Conservation (phyloP, 225 moss, liverwort and hornwort species). For the Bryoerythrophyllum caledonicum region DNA sequence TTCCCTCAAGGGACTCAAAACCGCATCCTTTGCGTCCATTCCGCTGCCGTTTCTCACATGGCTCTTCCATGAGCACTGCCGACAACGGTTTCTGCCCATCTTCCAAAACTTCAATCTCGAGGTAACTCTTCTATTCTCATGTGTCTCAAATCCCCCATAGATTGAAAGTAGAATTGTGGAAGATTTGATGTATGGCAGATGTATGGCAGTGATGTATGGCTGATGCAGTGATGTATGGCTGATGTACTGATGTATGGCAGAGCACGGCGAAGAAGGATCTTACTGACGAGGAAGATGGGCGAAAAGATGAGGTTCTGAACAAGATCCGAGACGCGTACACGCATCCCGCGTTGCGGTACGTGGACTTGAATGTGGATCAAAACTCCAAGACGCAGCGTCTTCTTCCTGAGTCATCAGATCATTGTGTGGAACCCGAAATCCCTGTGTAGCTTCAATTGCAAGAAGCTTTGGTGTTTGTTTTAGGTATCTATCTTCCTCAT, state of each 20-base stretch:
- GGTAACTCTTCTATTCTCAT: slow-evolving; percentile 31
- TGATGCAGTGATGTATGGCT: too few relatives aligned
- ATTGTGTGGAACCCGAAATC: not conserved
- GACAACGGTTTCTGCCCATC: slow-evolving; percentile 53
- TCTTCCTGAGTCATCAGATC: slow-evolving; percentile 25
- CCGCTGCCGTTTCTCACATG: slow-evolving; percentile 60
- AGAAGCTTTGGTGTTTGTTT: not conserved
- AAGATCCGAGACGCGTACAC: slow-evolving; percentile 45
- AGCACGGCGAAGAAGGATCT: slow-evolving; percentile 59
- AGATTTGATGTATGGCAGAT: too few relatives aligned
- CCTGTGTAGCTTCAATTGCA: slow-evolving; percentile 3
- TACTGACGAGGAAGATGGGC: slow-evolving; percentile 43
- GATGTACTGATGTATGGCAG: slow-evolving; percentile 19
- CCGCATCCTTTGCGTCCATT: slow-evolving; percentile 36
- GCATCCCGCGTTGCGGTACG: slow-evolving; percentile 57
- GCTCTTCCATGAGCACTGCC: slow-evolving; percentile 58
- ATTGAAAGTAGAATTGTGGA: too few relatives aligned
- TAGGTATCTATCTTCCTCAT: not conserved
- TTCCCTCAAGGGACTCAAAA: slow-evolving; percentile 42
- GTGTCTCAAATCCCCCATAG: not conserved
- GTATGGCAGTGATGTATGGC: too few relatives aligned
- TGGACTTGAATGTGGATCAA: slow-evolving; percentile 37
- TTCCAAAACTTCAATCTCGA: slow-evolving; percentile 53
- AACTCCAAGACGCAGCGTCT: slow-evolving; percentile 38
- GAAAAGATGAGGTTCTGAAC: slow-evolving; percentile 32